Base-by-base conservation (phyloP, 148 eudicot species). In the Rhododendron ferrugineum region DNA sequence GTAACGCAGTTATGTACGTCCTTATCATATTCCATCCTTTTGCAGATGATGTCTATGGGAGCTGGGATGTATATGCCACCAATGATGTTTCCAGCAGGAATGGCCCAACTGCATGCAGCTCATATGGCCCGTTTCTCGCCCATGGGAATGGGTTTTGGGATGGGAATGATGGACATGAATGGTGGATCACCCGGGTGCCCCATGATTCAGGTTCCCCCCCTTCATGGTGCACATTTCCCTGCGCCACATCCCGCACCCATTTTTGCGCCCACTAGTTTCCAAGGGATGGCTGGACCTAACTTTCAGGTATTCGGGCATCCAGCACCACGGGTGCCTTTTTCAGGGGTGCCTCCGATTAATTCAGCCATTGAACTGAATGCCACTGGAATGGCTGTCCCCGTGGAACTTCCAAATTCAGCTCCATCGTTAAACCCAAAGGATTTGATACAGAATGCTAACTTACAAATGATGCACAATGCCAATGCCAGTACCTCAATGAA, bases 1-100 rank as follows among this genome's bases (percentile, higher is more conserved):
- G 15, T 30, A 70, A 28, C 0, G 2, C 30, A 11, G 74, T 70
- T 13, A 70, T 4, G 6, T 58, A 70, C 8, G 14, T 44, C 40
- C 52, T 26, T 36, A 28, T 13, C 18, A 47, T 28, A 30, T 60
- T 11, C 23, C 5, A 80, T 46, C 62, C 58, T 84, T 79, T 11
- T 80, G 88, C 98, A 95, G 99, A 92, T 97, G 32, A 92, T 95
- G 92, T 92, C 98, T 20, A 94, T 95, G 98, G 99, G 98, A 79
- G 89, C 94, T 79, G 99, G 99, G 79, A 13, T 97, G 83, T 97
- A 93, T 83, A 94, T 95, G 94, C 98, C 93, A 30, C 96, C 91
- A 73, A 94, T 97, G 99, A 93, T 95, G 96, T 85, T 92, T 72
- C 94, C 98, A 1, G 58, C 93, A 11, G 96, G 96, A 89, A 87